Base-by-base conservation (phyloP, 176 grass and related monocot species). In the Paspalum vaginatum region DNA sequence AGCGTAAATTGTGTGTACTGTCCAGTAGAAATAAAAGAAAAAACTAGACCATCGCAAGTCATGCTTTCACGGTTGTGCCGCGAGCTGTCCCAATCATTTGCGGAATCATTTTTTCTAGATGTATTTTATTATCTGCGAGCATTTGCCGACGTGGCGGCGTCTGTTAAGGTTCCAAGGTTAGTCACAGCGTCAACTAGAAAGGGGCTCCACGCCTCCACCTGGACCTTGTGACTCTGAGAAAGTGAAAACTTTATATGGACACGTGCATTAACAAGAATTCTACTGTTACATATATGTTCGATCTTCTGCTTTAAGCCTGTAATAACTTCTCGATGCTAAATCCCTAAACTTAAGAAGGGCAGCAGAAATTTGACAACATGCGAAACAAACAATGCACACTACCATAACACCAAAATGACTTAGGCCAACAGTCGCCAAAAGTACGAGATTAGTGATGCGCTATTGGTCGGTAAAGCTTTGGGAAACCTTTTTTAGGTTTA, bases 11-110 rank as follows among this genome's bases (percentile, higher is more conserved):
- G 52, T 53, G 25, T 37, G 53, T 76, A 75, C 76, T 32, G 27
- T 70, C 8, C 21, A 79, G 38, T 83, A 81, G 79, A 90, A 90
- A 93, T 85, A 92, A 92, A 49, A 63, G 67, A 43, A 32, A 32
- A 32, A 32, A 26, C 32, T n/a, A 6, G 21, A 77, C 46, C 72
- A 60, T 62, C 46, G 9, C 61, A 66, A 65, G 45, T 22, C 56
- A 27, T 72, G 53, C 37, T 5, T 32, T 26, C n/a, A 76, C 78
- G 4, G 51, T 24, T 81, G 74, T 86, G 70, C 74, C 5, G 20
- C 8, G 61, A 82, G 18, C 39, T 48, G 61, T 70, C 46, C 25
- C 40, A 76, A 41, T 67, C 86, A 84, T 86, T 59, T 43, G 69
- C 61, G 68, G 54, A 8, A 71, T 58, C 54, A 48, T 12, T 38